Evolutionary conservation across 2,329 filamentous ascomycete species (phyloP).

Genomic region (Colletotrichum spinosum): DNA sequence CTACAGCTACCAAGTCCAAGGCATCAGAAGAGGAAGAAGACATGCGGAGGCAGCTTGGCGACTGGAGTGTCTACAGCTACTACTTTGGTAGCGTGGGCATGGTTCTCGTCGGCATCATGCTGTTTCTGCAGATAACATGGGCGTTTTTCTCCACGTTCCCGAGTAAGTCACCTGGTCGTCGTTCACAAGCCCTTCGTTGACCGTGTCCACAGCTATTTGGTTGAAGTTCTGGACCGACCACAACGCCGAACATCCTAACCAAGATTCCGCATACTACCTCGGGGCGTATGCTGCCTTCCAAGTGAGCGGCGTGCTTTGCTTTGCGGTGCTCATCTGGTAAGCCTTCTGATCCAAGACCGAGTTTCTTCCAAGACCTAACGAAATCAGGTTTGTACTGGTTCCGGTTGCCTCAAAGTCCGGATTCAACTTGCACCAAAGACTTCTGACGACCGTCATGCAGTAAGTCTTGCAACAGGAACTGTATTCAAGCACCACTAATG

Average conservation of each 20-base stretch:
- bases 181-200: not conserved
- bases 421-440: constrained; percentile 29
- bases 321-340: constrained; percentile 35
- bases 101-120: constrained; percentile 33
- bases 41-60: constrained; percentile 42
- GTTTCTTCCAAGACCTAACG: not conserved
- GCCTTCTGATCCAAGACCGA: not conserved
- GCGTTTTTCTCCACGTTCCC: constrained; percentile 41
- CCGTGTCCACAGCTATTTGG: constrained; percentile 40
- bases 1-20: not conserved
- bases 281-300: constrained; percentile 39
- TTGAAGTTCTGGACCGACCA: constrained; percentile 45
- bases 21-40: constrained; percentile 15
- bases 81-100: constrained; percentile 40
- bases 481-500: not conserved
- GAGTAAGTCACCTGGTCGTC: constrained; percentile 15
- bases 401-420: constrained; percentile 31
- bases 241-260: constrained; percentile 27
- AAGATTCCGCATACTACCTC: constrained; percentile 40
- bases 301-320: constrained; percentile 21
- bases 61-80: constrained; percentile 45
- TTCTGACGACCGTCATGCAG: constrained; percentile 34
- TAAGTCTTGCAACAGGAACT: not conserved
- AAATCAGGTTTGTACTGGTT: constrained; percentile 29
- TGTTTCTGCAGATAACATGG: constrained; percentile 38